Conservation (phyloP, 805 yeast genomes). For the Sugiyamaella qingdaonensis region DNA sequence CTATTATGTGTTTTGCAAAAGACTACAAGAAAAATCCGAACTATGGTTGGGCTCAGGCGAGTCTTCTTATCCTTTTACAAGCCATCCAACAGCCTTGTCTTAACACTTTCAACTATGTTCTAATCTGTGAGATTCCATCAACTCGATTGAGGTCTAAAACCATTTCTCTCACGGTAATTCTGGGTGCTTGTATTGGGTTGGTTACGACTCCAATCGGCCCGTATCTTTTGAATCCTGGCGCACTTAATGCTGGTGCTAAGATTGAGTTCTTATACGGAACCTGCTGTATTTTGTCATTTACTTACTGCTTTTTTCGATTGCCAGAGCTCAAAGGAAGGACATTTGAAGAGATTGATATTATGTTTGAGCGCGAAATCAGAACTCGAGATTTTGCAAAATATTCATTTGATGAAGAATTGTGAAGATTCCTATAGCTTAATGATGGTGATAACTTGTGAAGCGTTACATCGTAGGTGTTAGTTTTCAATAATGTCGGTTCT, state of each 20-base stretch:
- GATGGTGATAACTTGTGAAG: too few species aligned
- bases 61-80: conserved; percentile 45
- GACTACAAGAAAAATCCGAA: conserved; percentile 18
- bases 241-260: conserved; percentile 44
- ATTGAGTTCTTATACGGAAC: conserved; percentile 46
- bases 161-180: conserved; percentile 37
- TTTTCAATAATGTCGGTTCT: too few species aligned
- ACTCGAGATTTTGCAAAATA: conserved; percentile 24
- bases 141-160: conserved; percentile 41
- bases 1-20: conserved; percentile 13
- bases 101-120: conserved; percentile 17
- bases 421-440: too few species aligned
- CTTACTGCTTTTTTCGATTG: conserved; percentile 45
- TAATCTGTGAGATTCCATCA: conserved; percentile 38
- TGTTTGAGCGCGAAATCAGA: conserved; percentile 34
- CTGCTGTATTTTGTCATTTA: conserved; percentile 27
- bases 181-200: conserved; percentile 26
- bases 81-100: conserved; percentile 40
- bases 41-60: conserved; percentile 32
- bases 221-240: conserved; percentile 43
- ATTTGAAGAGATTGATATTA: conserved; percentile 50
- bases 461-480: too few species aligned
- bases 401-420: conserved; percentile 5
- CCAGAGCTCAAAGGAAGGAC: conserved; percentile 57
- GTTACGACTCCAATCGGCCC: conserved; percentile 33